A percentile compares a stretch with the other conserved stretches of the same genome.
Evolutionary conservation across 2,329 filamentous ascomycete genomes (phyloP).

Genomic region (Cladosporium sp.): DNA sequence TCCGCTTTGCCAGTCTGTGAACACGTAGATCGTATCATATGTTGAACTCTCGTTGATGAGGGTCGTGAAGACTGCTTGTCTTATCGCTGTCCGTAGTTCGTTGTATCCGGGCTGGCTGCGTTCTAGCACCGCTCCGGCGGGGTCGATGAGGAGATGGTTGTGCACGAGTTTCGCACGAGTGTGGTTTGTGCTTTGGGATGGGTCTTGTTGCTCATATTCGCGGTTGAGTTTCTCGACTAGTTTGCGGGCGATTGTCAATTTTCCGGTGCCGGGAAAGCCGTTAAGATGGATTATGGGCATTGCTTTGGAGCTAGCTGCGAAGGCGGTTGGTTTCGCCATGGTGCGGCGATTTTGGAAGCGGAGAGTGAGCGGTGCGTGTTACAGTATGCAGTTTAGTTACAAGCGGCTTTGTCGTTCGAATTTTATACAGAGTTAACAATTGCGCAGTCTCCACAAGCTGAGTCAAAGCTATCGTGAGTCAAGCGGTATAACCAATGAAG

Average conservation of each 20-base stretch:
- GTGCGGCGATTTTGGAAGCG: not conserved
- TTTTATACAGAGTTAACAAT: not conserved
- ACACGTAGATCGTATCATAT: not conserved
- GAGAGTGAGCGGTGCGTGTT: not conserved
- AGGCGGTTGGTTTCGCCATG: not conserved
- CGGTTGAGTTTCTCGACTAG: constrained; percentile 1
- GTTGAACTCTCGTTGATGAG: not conserved
- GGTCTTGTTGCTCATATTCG: not conserved
- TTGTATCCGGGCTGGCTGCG: not conserved
- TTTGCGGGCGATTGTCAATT: not conserved
- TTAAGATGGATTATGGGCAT: constrained; percentile 2
- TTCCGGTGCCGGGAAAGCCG: not conserved
- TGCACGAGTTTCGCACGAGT: not conserved
- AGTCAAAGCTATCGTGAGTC: not conserved
- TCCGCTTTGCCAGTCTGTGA: not conserved
- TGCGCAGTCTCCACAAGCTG: not conserved
- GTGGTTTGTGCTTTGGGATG: not conserved
- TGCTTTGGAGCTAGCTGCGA: not conserved
- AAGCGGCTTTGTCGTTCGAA: not conserved
- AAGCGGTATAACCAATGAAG: not conserved
- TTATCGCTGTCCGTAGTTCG: not conserved
- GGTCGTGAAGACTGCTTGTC: constrained; percentile 2
- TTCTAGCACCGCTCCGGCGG: not conserved
- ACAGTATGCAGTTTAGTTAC: not conserved
- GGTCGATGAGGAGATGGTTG: not conserved